phyloP scores from a whole-genome alignment of 139 green algal species.

The Klebsormidium nitens region DNA sequence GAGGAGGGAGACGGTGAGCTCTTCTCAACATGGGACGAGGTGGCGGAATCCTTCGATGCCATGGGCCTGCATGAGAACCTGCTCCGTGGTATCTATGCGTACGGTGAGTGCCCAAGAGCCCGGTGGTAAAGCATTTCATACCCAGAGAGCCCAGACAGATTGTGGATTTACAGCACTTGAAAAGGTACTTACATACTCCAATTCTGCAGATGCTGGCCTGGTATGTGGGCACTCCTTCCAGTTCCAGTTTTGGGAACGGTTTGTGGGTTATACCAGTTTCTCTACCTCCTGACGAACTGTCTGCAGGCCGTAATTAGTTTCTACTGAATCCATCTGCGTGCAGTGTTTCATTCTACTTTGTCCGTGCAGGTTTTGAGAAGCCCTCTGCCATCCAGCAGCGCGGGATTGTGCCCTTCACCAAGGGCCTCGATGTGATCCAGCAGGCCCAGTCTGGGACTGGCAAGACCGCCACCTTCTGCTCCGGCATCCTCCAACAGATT shows the following conservation, averaged over 20 bases:
- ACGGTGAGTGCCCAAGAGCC: slow-evolving; percentile 63
- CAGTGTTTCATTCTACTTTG: background rate
- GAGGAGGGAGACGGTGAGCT: slow-evolving; percentile 56
- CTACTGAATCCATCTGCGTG: no score
- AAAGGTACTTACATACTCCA: no score
- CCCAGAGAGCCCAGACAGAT: no score
- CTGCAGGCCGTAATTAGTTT: no score
- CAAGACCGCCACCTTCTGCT: slow-evolving; percentile 99
- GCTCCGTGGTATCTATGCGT: slow-evolving; percentile 98
- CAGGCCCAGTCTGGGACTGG: slow-evolving; percentile 99
- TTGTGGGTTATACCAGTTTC: no score
- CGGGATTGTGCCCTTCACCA: slow-evolving; percentile 97
- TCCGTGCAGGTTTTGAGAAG: slow-evolving; percentile 95
- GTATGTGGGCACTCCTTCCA: no score
- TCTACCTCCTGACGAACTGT: no score
- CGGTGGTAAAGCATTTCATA: no score
- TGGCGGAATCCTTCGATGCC: slow-evolving; percentile 92
- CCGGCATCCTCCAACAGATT: slow-evolving; percentile 94
- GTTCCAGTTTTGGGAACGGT: no score
- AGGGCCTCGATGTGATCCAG: slow-evolving; percentile 98
- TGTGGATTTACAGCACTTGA: no score
- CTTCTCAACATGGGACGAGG: slow-evolving; percentile 97
- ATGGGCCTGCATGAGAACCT: slow-evolving; percentile 99
- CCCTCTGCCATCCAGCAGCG: slow-evolving; percentile 99
- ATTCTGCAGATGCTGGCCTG: no score